Evolutionary conservation across 2,329 filamentous ascomycete genomes (phyloP).

Genomic region (Byssochlamys sp.): DNA sequence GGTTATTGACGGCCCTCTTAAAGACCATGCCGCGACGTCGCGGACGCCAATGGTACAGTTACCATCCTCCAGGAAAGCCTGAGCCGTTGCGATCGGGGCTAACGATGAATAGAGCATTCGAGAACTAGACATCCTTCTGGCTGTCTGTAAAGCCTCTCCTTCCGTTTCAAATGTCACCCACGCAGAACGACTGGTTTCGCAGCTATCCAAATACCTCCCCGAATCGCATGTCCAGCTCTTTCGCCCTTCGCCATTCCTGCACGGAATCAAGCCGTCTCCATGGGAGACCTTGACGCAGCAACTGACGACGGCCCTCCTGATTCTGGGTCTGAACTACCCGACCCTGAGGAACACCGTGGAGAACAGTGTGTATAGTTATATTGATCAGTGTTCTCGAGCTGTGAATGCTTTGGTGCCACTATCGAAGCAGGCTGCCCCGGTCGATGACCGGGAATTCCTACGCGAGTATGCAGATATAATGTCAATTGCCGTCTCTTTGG

Average conservation of each 20-base stretch:
- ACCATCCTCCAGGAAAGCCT: background rate
- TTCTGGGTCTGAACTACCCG: conserved; percentile 63
- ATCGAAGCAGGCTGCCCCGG: conserved; percentile 49
- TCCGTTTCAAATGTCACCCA: conserved; percentile 60
- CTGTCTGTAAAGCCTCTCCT: conserved; percentile 81
- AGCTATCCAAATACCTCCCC: conserved; percentile 73
- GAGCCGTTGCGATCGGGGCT: conserved; percentile 15
- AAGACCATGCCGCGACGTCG: conserved; percentile 28
- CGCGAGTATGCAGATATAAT: conserved; percentile 60
- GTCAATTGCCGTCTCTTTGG: conserved; percentile 70
- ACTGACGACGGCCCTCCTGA: conserved; percentile 71
- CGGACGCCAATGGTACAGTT: conserved; percentile 30
- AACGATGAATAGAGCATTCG: conserved; percentile 56
- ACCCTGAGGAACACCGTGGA: conserved; percentile 58
- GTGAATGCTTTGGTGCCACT: conserved; percentile 48
- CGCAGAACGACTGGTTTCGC: conserved; percentile 67
- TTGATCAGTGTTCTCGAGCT: conserved; percentile 59
- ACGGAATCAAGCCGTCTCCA: conserved; percentile 73
- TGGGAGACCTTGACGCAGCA: conserved; percentile 75
- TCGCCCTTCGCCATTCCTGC: conserved; percentile 69
- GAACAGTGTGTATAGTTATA: conserved; percentile 59
- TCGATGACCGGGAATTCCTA: conserved; percentile 23
- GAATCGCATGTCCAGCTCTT: conserved; percentile 75
- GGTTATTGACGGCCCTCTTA: conserved; percentile 27
- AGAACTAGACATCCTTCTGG: conserved; percentile 84